Conservation (phyloP, 169 alveolate genomes). For the Babesia bovis region DNA sequence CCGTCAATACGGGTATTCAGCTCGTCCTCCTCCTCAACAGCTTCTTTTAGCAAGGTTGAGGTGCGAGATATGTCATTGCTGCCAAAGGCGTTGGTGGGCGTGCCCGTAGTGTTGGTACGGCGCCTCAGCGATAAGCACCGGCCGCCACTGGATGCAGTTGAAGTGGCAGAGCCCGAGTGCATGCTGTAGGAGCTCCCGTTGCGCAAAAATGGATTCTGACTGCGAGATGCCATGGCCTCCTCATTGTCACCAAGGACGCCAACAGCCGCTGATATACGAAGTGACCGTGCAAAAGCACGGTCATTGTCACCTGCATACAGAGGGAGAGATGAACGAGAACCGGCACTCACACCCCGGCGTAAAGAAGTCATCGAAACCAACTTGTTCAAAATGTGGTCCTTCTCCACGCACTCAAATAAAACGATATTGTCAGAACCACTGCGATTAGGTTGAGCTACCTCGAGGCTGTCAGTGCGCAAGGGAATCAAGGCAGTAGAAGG, state of each 20-base stretch:
- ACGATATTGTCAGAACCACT: neutral
- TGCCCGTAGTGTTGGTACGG: neutral
- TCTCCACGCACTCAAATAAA: constrained; percentile 16
- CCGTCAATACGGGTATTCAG: constrained; percentile 3
- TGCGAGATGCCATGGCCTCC: neutral
- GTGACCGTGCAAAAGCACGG: constrained; percentile 1
- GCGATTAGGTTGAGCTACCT: neutral
- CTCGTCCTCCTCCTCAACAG: constrained; percentile 16
- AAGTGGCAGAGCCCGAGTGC: neutral
- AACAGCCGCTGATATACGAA: constrained; percentile 38
- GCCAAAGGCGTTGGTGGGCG: neutral
- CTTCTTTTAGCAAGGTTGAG: neutral
- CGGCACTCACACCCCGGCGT: neutral
- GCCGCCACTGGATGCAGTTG: neutral
- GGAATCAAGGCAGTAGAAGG: neutral
- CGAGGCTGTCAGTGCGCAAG: neutral
- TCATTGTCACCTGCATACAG: neutral
- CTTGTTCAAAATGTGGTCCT: constrained; percentile 6
- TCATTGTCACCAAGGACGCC: constrained; percentile 28
- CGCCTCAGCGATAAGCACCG: constrained; percentile 12
- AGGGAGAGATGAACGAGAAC: neutral
- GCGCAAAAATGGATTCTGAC: neutral
- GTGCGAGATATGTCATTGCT: neutral
- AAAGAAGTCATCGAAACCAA: neutral
- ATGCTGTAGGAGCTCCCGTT: constrained; percentile 1